Percentiles rank a stretch among this genome's conserved stretches.
Evolutionary conservation across 2,329 filamentous ascomycete species (phyloP).

Genomic region (Penicillium sp.): DNA sequence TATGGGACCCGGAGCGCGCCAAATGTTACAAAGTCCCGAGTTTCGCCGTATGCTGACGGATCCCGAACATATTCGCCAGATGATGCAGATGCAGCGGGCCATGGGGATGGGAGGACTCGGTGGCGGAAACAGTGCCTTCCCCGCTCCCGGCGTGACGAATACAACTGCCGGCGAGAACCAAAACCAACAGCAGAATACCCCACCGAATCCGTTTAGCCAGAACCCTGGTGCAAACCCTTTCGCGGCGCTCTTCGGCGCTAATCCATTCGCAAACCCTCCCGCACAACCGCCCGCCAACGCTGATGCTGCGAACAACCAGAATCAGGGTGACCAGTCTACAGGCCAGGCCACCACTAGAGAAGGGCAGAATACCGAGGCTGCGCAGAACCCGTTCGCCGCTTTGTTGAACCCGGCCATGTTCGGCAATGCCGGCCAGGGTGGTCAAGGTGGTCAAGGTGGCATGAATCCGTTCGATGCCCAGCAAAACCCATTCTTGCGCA

Average conservation of each 20-base stretch:
- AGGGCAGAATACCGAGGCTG: constrained; percentile 43
- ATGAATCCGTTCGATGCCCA: constrained; percentile 52
- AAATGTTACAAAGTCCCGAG: constrained; percentile 85
- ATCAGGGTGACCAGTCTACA: constrained; percentile 36
- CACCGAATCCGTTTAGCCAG: constrained; percentile 24
- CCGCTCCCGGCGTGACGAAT: constrained; percentile 89
- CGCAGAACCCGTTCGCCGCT: constrained; percentile 69
- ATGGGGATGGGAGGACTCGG: constrained; percentile 59
- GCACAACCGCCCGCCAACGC: constrained; percentile 37
- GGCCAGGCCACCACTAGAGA: constrained; percentile 35
- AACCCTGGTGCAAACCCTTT: constrained; percentile 53
- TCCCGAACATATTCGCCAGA: constrained; percentile 79
- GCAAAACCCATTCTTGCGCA: constrained; percentile 61
- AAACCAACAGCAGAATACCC: constrained; percentile 41
- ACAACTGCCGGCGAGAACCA: constrained; percentile 67
- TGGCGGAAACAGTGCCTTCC: constrained; percentile 66
- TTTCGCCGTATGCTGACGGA: constrained; percentile 94
- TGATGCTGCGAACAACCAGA: constrained; percentile 31
- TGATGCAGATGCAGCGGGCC: constrained; percentile 76
- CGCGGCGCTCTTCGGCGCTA: constrained; percentile 59
- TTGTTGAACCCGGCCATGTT: constrained; percentile 60
- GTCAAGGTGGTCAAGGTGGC: constrained; percentile 44
- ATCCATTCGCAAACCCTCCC: constrained; percentile 28
- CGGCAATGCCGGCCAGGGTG: constrained; percentile 39
- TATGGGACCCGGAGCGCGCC: constrained; percentile 72